phyloP scores from a whole-genome alignment of 1,284 basidiomycete genomes.

The Phaffia rhodozyma region DNA sequence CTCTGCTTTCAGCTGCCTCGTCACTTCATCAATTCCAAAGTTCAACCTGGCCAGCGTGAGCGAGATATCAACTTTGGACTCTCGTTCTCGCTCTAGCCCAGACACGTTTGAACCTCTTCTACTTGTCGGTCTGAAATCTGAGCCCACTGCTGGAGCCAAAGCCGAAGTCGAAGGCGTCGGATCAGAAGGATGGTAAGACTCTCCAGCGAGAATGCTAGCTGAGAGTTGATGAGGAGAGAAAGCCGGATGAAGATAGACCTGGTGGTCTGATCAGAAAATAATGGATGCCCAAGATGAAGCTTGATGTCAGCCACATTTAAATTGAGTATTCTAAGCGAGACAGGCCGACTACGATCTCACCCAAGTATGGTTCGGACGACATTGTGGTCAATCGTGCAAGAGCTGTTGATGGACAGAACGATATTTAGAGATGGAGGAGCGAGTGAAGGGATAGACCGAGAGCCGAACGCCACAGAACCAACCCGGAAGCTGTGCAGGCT shows the following conservation, averaged over 20 bases:
- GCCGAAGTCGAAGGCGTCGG: constrained; percentile 28
- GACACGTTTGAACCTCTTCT: constrained; percentile 11
- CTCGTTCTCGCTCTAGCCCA: constrained; percentile 13
- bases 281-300: no score
- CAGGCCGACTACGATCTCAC: no score
- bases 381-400: no score
- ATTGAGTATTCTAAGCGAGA: no score
- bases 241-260: constrained; percentile 39
- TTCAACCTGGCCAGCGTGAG: constrained; percentile 72
- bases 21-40: constrained; percentile 73
- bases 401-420: no score
- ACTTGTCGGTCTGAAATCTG: constrained; percentile 28
- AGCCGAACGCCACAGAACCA: no score
- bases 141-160: constrained; percentile 24
- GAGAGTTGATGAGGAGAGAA: constrained; percentile 83
- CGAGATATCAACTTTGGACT: constrained; percentile 49
- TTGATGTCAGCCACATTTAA: no score
- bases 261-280: constrained; percentile 26
- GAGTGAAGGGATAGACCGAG: no score
- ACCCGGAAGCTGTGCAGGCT: no score
- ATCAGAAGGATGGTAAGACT: constrained; percentile 47
- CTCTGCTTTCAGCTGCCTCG: constrained; percentile 69
- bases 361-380: no score
- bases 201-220: constrained; percentile 69
- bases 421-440: no score